Evolutionary conservation across 768 basidiomycete species (phyloP).

Genomic region (Boletus pseudopeckii): DNA sequence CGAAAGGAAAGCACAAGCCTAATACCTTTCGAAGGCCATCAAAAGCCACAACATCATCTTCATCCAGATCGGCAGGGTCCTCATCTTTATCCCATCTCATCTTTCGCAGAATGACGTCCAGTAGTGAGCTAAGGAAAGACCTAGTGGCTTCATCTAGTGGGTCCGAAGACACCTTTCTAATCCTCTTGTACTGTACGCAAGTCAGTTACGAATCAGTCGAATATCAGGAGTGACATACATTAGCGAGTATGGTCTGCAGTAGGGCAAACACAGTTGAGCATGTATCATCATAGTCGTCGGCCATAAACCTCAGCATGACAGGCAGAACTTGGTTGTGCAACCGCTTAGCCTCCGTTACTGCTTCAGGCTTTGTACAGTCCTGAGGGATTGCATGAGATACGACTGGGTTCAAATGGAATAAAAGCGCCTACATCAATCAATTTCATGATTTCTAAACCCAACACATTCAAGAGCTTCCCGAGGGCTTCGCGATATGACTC

Average conservation of each 20-base stretch:
- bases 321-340: slow-evolving; percentile 71
- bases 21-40: slow-evolving; percentile 79
- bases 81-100: slow-evolving; percentile 88
- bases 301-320: slow-evolving; percentile 82
- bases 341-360: slow-evolving; percentile 60
- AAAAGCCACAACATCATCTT: slow-evolving; percentile 82
- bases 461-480: slow-evolving; percentile 75
- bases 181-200: slow-evolving; percentile 72
- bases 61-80: slow-evolving; percentile 79
- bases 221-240: slow-evolving; percentile 44
- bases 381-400: slow-evolving; percentile 26
- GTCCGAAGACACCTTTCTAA: slow-evolving; percentile 55
- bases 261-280: slow-evolving; percentile 82
- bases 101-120: slow-evolving; percentile 79
- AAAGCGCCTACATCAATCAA: slow-evolving; percentile 62
- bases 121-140: slow-evolving; percentile 72
- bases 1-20: slow-evolving; percentile 12
- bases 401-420: background rate
- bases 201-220: slow-evolving; percentile 1
- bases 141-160: slow-evolving; percentile 65
- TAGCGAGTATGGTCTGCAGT: slow-evolving; percentile 66
- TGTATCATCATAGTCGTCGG: slow-evolving; percentile 88
- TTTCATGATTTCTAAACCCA: slow-evolving; percentile 81
- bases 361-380: slow-evolving; percentile 58
- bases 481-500: slow-evolving; percentile 87